These are phyloP conservation scores for Pyricularia sp. DNA, from an alignment of 2,329 filamentous ascomycete genomes.

Conservation along the genomic window DNA sequence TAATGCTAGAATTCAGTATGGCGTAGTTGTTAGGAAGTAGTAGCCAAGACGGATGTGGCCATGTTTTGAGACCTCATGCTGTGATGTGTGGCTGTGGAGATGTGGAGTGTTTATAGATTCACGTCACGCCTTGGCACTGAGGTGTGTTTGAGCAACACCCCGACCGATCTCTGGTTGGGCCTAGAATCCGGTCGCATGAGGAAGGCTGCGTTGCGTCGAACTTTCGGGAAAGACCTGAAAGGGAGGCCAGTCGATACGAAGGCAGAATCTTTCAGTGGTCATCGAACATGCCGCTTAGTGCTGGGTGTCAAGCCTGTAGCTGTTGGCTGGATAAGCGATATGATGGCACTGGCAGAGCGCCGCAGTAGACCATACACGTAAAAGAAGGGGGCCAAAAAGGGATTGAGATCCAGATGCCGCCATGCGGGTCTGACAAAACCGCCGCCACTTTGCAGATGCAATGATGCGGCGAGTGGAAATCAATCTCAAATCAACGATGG, in stretches of 20 bases:
- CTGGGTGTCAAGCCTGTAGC: background rate
- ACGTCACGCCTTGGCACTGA: background rate
- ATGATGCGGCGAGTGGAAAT: background rate
- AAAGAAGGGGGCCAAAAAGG: background rate
- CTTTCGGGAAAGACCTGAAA: background rate
- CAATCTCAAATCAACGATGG: background rate
- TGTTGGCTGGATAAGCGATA: background rate
- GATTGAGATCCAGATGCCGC: background rate
- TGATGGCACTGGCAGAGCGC: background rate
- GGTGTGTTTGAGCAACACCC: background rate
- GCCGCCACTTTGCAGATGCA: background rate
- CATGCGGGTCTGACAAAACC: background rate
- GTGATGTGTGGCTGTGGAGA: background rate
- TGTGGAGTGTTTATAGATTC: background rate
- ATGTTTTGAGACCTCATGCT: background rate
- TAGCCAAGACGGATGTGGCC: background rate
- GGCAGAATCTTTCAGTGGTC: background rate
- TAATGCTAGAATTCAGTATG: background rate
- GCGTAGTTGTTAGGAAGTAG: background rate
- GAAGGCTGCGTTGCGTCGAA: constrained; percentile 1
- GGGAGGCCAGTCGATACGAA: background rate
- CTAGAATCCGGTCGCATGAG: background rate
- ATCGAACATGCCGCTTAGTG: background rate
- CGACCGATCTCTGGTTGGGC: background rate
- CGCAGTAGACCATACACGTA: background rate